phyloP scores from a whole-genome alignment of 2,329 filamentous ascomycete species.

The Verticillium tricorpus region DNA sequence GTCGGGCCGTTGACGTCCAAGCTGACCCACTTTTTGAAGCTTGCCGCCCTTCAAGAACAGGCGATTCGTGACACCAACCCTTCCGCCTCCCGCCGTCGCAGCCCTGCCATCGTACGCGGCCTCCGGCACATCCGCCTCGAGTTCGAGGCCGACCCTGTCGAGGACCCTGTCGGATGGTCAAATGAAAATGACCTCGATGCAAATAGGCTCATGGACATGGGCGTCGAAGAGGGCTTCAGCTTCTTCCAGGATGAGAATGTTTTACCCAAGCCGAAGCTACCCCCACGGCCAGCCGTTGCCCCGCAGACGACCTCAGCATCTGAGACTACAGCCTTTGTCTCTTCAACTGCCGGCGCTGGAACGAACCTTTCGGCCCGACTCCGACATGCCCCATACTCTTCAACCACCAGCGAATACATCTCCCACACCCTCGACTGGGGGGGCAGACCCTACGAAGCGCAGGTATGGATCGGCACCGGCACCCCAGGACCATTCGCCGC shows the following conservation, averaged over 20 bases:
- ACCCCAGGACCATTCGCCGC: slow-evolving; percentile 26
- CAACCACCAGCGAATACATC: slow-evolving; percentile 21
- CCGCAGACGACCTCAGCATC: slow-evolving; percentile 19
- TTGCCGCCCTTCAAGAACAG: slow-evolving; percentile 44
- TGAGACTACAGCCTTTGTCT: slow-evolving; percentile 1
- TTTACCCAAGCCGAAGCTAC: slow-evolving; percentile 26
- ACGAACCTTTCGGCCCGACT: slow-evolving; percentile 16
- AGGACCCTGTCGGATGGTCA: slow-evolving; percentile 26
- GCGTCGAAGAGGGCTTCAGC: slow-evolving; percentile 33
- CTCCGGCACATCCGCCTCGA: slow-evolving; percentile 52
- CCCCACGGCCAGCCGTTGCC: slow-evolving; percentile 27
- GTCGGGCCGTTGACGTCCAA: slow-evolving; percentile 42
- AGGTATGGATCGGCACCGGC: slow-evolving; percentile 45
- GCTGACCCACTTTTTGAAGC: slow-evolving; percentile 42
- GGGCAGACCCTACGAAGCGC: slow-evolving; percentile 21
- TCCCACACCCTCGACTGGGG: slow-evolving; percentile 21
- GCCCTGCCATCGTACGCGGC: slow-evolving; percentile 41
- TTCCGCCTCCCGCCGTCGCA: slow-evolving; percentile 22
- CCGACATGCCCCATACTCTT: slow-evolving; percentile 18
- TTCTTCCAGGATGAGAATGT: slow-evolving; percentile 34
- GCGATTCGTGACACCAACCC: slow-evolving; percentile 29
- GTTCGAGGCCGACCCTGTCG: slow-evolving; percentile 40
- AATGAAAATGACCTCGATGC: slow-evolving; percentile 32
- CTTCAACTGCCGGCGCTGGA: slow-evolving; percentile 1
- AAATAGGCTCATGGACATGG: slow-evolving; percentile 34